Conservation (phyloP, 2,329 filamentous ascomycete genomes). For the Diaporthe vexans region DNA sequence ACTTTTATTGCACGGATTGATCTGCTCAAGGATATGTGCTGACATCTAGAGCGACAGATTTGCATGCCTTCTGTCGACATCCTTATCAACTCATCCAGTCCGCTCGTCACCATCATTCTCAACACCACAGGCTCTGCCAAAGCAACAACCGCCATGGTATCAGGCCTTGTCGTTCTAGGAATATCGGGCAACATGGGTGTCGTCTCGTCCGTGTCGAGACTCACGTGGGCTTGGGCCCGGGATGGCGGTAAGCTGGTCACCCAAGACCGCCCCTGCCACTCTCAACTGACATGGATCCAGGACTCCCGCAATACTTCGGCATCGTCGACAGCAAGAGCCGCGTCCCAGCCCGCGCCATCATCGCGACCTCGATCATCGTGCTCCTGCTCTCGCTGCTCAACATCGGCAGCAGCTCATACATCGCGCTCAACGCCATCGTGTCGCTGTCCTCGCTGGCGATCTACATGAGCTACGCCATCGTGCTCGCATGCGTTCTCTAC, state of each 20-base stretch:
- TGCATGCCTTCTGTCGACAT: slow-evolving; percentile 57
- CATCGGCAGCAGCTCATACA: slow-evolving; percentile 53
- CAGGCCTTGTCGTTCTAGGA: slow-evolving; percentile 54
- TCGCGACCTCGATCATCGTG: slow-evolving; percentile 51
- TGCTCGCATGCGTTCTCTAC: slow-evolving; percentile 41
- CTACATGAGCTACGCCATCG: slow-evolving; percentile 43
- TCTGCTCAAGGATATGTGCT: neutral
- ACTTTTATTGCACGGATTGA: no score
- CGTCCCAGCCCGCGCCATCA: slow-evolving; percentile 55
- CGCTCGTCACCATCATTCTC: slow-evolving; percentile 59
- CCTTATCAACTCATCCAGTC: slow-evolving; percentile 51
- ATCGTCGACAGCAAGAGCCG: slow-evolving; percentile 48
- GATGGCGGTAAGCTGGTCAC: slow-evolving; percentile 53
- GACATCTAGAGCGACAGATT: neutral
- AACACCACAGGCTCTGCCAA: slow-evolving; percentile 55
- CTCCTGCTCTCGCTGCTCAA: slow-evolving; percentile 55
- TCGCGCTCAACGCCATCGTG: slow-evolving; percentile 55
- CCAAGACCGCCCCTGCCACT: accelerated
- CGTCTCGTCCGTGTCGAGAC: slow-evolving; percentile 61
- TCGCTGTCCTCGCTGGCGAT: slow-evolving; percentile 51
- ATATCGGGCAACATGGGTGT: slow-evolving; percentile 57
- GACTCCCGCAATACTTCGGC: slow-evolving; percentile 43
- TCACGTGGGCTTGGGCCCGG: slow-evolving; percentile 64
- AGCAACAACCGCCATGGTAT: slow-evolving; percentile 57
- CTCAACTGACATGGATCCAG: neutral